These are phyloP conservation scores for Acanthamoeba polyphaga DNA, from an alignment of 208 protist genomes.

Conservation along the genomic window DNA sequence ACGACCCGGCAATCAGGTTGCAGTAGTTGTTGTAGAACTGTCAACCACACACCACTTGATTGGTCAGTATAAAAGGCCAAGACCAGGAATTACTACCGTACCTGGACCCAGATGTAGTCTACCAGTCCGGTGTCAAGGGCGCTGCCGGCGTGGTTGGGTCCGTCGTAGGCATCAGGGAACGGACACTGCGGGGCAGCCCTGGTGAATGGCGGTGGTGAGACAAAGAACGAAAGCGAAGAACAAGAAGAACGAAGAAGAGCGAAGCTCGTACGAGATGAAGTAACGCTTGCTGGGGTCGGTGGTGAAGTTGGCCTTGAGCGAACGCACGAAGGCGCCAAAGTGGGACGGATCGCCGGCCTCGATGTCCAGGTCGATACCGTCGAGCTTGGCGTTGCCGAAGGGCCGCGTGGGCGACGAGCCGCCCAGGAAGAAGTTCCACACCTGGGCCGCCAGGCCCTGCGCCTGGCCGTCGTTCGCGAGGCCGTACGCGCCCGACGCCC, in stretches of 20 bases:
- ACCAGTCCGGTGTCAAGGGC: conserved; percentile 49
- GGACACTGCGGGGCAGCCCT: conserved; percentile 79
- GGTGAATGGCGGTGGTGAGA: background rate
- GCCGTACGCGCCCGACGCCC: conserved; percentile 70
- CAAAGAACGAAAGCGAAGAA: background rate
- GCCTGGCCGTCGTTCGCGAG: conserved; percentile 39
- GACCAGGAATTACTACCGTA: too few relatives aligned
- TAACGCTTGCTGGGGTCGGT: conserved; percentile 19
- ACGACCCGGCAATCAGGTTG: conserved; percentile 51
- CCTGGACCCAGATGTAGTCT: conserved; percentile 78
- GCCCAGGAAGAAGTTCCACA: conserved; percentile 82
- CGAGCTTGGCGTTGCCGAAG: conserved; percentile 75
- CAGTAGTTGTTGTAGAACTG: conserved; percentile 70
- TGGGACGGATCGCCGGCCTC: conserved; percentile 63
- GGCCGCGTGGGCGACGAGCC: conserved; percentile 66
- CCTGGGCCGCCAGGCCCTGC: background rate
- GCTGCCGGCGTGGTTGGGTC: background rate
- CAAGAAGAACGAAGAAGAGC: too few relatives aligned
- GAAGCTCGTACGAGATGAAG: background rate
- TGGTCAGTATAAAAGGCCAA: too few relatives aligned
- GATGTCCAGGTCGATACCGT: conserved; percentile 81
- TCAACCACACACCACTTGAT: too few relatives aligned
- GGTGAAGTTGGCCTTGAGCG: background rate
- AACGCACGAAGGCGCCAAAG: conserved; percentile 66
- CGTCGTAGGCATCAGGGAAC: conserved; percentile 79